Percentiles rank a stretch among this genome's conserved stretches.
These are phyloP conservation scores for Nymphaea colorata DNA, from an alignment of 164 flowering plant species.

Conservation along the genomic window DNA sequence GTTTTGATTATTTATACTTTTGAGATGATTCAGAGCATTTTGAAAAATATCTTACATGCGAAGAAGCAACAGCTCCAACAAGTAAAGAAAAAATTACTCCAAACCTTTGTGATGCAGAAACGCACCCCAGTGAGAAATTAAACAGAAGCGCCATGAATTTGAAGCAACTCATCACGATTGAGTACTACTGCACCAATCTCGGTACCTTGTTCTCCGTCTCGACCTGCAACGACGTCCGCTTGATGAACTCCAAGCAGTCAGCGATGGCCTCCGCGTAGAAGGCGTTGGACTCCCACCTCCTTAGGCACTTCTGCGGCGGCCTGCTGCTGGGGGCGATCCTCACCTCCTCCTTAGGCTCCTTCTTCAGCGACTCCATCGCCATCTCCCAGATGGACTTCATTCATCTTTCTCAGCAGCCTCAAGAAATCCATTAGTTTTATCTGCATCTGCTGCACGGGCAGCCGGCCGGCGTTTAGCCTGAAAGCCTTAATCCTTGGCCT, in stretches of 20 bases:
- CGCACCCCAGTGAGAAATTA: no score
- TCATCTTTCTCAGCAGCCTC: conserved; percentile 18
- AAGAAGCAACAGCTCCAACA: no score
- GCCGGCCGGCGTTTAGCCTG: conserved; percentile 22
- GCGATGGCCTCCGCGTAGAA: conserved; percentile 72
- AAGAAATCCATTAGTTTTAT: conserved; percentile 23
- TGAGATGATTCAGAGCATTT: no score
- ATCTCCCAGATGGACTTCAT: conserved; percentile 21
- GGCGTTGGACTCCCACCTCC: conserved; percentile 25
- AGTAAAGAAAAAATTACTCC: no score
- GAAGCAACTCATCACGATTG: no score
- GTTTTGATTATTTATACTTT: no score
- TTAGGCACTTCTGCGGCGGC: background rate
- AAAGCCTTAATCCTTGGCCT: conserved; percentile 17
- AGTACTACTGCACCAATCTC: background rate
- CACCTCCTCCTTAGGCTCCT: background rate
- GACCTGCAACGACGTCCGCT: conserved; percentile 27
- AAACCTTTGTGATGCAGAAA: no score
- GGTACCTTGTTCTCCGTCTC: conserved; percentile 6
- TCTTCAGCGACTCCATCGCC: conserved; percentile 17
- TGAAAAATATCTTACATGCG: no score
- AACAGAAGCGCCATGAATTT: no score
- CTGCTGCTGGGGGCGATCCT: conserved; percentile 2
- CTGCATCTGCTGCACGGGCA: conserved; percentile 25
- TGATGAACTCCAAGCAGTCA: conserved; percentile 75